Percentiles rank a stretch among this genome's conserved stretches.
These are phyloP conservation scores for Angomonas ambiguus DNA, from an alignment of 208 protist species.

Conservation along the genomic window DNA sequence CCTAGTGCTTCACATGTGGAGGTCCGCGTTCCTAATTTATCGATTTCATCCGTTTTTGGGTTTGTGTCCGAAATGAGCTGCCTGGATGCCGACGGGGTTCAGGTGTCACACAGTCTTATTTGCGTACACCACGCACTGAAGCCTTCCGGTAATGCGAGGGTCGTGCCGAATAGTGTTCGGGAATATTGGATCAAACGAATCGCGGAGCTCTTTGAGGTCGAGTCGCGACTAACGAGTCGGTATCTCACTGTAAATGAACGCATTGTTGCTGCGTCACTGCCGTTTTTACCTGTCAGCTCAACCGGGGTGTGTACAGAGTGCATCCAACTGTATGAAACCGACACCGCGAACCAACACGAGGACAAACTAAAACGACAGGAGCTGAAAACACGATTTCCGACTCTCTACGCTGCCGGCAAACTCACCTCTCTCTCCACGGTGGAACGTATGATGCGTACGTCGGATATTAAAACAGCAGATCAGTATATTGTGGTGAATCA, in stretches of 20 bases:
- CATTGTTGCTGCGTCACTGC: slow-evolving; percentile 24
- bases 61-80: background rate
- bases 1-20: background rate
- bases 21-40: background rate
- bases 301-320: slow-evolving; percentile 39
- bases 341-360: slow-evolving; percentile 29
- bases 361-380: slow-evolving; percentile 29
- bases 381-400: slow-evolving; percentile 37
- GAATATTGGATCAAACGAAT: slow-evolving; percentile 45
- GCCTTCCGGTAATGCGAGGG: slow-evolving; percentile 28
- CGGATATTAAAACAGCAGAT: slow-evolving; percentile 35
- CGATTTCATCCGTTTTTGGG: background rate
- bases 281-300: slow-evolving; percentile 25
- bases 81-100: background rate
- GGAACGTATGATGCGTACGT: slow-evolving; percentile 4
- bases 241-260: slow-evolving; percentile 14
- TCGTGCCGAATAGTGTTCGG: slow-evolving; percentile 41
- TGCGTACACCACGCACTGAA: slow-evolving; percentile 52
- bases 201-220: slow-evolving; percentile 25
- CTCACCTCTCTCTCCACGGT: slow-evolving; percentile 1
- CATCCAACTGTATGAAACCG: slow-evolving; percentile 31
- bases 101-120: slow-evolving; percentile 16
- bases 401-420: slow-evolving; percentile 34
- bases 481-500: slow-evolving; percentile 51
- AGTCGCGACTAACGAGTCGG: slow-evolving; percentile 20